Conservation (phyloP, 2,329 filamentous ascomycete genomes). For the Monosporascus sp. region DNA sequence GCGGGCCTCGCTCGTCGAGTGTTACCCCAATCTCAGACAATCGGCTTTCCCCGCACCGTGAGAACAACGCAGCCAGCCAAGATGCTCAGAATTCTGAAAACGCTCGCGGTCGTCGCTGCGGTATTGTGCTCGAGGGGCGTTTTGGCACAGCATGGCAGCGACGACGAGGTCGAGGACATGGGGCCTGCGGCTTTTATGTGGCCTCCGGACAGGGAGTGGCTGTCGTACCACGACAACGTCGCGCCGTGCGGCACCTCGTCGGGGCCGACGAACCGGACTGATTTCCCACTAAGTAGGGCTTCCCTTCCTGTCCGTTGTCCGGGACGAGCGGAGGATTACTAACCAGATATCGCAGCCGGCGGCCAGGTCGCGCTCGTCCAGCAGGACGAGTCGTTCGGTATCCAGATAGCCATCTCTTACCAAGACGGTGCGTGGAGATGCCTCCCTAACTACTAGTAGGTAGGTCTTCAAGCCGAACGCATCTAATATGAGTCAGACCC, state of each 20-base stretch:
- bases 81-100: not conserved
- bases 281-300: constrained; percentile 48
- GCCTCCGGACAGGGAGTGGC: constrained; percentile 53
- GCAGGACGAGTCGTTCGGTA: constrained; percentile 50
- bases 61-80: not conserved
- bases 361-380: constrained; percentile 50
- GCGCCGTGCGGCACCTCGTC: constrained; percentile 51
- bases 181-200: constrained; percentile 44
- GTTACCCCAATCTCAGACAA: too few relatives aligned
- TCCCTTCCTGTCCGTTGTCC: not conserved
- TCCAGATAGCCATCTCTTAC: constrained; percentile 50
- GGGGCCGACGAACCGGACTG: constrained; percentile 42
- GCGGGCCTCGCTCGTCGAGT: too few relatives aligned
- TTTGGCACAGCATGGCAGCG: not conserved
- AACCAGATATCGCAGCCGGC: constrained; percentile 32
- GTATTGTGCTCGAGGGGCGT: not conserved
- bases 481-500: constrained; percentile 26
- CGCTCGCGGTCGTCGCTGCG: not conserved
- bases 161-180: constrained; percentile 43
- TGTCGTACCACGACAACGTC: constrained; percentile 47
- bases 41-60: too few relatives aligned
- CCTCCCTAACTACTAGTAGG: too few relatives aligned
- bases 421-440: constrained; percentile 34
- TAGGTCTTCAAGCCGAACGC: not conserved
- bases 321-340: not conserved